Evolutionary conservation across 768 basidiomycete genomes (phyloP).

Genomic region (Podaxis rugospora): DNA sequence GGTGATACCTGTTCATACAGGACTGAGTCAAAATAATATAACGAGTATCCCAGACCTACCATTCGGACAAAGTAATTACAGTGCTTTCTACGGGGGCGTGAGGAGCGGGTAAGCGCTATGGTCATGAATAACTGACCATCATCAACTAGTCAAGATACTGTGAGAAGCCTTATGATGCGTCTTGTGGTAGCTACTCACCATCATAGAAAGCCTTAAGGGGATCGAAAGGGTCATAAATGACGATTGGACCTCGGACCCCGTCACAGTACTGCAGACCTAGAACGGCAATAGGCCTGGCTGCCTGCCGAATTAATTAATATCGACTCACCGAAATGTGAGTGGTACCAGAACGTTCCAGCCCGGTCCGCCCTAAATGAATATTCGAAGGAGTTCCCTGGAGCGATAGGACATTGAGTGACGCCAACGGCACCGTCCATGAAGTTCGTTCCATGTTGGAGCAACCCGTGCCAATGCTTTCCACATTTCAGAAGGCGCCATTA

Average conservation of each 20-base stretch:
- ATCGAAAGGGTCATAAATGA: slow-evolving; percentile 35
- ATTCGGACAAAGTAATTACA: slow-evolving; percentile 37
- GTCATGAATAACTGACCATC: slow-evolving; percentile 4
- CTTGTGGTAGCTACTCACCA: slow-evolving; percentile 6
- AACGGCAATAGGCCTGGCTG: neutral
- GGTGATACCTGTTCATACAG: slow-evolving; percentile 23
- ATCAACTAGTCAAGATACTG: slow-evolving; percentile 9
- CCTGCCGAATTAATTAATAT: neutral
- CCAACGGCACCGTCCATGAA: slow-evolving; percentile 40
- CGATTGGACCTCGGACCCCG: slow-evolving; percentile 32
- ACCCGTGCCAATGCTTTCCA: slow-evolving; percentile 49
- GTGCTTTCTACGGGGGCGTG: slow-evolving; percentile 30
- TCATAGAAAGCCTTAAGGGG: slow-evolving; percentile 28
- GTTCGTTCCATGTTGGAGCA: slow-evolving; percentile 37
- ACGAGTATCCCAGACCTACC: slow-evolving; percentile 18
- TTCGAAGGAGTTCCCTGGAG: slow-evolving; percentile 34
- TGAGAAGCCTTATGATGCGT: neutral
- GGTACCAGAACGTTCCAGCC: slow-evolving; percentile 35
- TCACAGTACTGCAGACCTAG: slow-evolving; percentile 45
- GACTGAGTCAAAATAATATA: neutral
- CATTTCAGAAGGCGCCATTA: neutral
- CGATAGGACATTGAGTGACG: slow-evolving; percentile 47
- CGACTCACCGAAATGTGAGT: slow-evolving; percentile 25
- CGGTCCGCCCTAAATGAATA: slow-evolving; percentile 33
- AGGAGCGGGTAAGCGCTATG: neutral